Percentiles rank a stretch among this genome's conserved stretches.
phyloP scores from a whole-genome alignment of 2,329 filamentous ascomycete genomes.

The Fusarium pseudograminearum region DNA sequence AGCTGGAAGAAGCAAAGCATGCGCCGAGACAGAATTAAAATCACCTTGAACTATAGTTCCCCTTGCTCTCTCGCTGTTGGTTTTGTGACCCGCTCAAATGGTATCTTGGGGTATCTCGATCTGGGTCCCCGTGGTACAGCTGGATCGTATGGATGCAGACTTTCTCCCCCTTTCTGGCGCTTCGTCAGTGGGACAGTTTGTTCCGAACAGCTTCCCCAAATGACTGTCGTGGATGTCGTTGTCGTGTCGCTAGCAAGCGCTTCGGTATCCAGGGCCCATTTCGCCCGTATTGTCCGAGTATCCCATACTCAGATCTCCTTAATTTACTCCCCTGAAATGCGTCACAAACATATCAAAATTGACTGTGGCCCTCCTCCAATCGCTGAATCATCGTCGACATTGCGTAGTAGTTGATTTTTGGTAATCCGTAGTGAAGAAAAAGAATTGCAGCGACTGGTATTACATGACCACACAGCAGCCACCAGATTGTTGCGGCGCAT shows the following conservation, averaged over 20 bases:
- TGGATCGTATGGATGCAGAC: slow-evolving; percentile 34
- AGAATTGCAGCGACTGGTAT: slow-evolving; percentile 41
- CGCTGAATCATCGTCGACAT: slow-evolving; percentile 51
- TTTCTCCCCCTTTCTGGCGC: slow-evolving; percentile 32
- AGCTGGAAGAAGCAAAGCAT: slow-evolving; percentile 33
- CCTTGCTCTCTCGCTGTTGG: slow-evolving; percentile 36
- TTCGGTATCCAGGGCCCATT: slow-evolving; percentile 42
- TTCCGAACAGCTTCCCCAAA: slow-evolving; percentile 27
- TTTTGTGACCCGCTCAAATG: slow-evolving; percentile 44
- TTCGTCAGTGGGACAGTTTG: slow-evolving; percentile 28
- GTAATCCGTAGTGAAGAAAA: slow-evolving; percentile 45
- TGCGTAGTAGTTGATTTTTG: slow-evolving; percentile 47
- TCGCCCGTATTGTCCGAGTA: slow-evolving; percentile 31
- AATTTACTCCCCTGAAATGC: slow-evolving; percentile 43
- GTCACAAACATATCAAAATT: slow-evolving; percentile 47
- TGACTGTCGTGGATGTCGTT: slow-evolving; percentile 35
- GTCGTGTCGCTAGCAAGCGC: slow-evolving; percentile 37
- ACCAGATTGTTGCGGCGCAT: slow-evolving; percentile 91
- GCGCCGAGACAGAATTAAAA: slow-evolving; percentile 45
- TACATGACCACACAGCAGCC: slow-evolving; percentile 98
- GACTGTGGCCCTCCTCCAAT: slow-evolving; percentile 47
- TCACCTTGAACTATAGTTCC: slow-evolving; percentile 35
- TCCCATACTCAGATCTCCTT: slow-evolving; percentile 37
- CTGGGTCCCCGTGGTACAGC: slow-evolving; percentile 41
- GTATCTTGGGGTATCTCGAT: slow-evolving; percentile 47